These are phyloP conservation scores for Apiotrichum veenhuisii DNA, from an alignment of 1,284 basidiomycete genomes.

Conservation along the genomic window DNA sequence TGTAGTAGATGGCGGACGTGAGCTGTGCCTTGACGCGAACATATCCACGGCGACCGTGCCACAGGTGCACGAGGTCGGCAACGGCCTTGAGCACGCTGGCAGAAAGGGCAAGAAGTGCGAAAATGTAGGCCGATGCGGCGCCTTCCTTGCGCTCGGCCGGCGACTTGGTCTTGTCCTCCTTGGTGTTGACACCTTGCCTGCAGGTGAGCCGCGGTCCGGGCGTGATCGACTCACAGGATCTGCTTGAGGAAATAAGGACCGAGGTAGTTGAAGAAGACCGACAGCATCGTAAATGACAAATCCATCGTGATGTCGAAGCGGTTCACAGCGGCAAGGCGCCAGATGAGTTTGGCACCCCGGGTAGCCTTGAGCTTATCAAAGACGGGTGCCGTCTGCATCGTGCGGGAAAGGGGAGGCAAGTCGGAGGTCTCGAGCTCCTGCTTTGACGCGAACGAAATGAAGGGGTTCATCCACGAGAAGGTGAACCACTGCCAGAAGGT, in stretches of 20 bases:
- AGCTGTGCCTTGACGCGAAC: conserved; percentile 68
- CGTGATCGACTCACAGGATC: conserved; percentile 44
- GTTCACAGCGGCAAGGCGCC: conserved; percentile 64
- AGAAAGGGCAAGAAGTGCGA: conserved; percentile 63
- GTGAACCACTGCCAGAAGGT: conserved; percentile 73
- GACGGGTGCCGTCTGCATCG: conserved; percentile 63
- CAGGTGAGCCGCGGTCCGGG: neutral
- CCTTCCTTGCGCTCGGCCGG: neutral
- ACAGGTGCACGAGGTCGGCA: conserved; percentile 71
- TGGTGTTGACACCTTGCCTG: neutral
- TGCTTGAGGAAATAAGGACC: conserved; percentile 49
- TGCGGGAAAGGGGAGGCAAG: conserved; percentile 67
- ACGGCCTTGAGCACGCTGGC: conserved; percentile 61
- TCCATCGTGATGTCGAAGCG: conserved; percentile 70
- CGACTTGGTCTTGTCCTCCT: neutral
- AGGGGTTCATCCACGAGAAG: conserved; percentile 69
- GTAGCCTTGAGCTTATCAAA: conserved; percentile 57
- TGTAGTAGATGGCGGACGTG: conserved; percentile 78
- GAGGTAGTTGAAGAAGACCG: conserved; percentile 64
- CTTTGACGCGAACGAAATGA: conserved; percentile 60
- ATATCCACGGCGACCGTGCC: conserved; percentile 67
- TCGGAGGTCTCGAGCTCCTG: conserved; percentile 65
- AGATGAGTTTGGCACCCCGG: conserved; percentile 54
- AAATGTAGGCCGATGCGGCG: conserved; percentile 60
- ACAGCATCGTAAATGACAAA: conserved; percentile 60